A percentile compares a stretch with the other conserved stretches of the same genome.
Conservation (phyloP, 2,329 filamentous ascomycete genomes). For the Claviceps monticola region DNA sequence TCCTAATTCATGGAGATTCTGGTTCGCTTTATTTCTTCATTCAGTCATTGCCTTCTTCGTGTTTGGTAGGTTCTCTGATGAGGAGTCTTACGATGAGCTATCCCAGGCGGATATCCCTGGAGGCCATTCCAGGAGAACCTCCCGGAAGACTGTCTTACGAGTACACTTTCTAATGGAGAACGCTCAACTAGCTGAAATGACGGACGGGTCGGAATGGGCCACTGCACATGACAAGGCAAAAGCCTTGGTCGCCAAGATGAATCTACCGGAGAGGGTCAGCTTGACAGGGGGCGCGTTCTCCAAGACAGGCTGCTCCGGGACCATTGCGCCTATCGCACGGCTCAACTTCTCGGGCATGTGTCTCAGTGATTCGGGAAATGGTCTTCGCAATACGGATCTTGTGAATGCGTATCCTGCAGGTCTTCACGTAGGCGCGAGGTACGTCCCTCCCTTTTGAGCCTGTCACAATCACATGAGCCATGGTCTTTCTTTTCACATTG, state of each 20-base stretch:
- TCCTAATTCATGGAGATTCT: too few species aligned
- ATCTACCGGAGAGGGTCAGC: constrained; percentile 65
- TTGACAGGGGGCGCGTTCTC: constrained; percentile 56
- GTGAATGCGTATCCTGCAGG: constrained; percentile 28
- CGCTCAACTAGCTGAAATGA: constrained; percentile 29
- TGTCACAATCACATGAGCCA: too few species aligned
- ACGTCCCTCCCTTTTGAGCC: neutral
- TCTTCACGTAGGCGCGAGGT: constrained; percentile 27
- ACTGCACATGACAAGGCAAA: constrained; percentile 53
- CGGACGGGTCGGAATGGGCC: constrained; percentile 47
- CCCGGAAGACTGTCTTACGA: too few species aligned
- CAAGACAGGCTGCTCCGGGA: constrained; percentile 34
- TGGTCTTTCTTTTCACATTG: too few species aligned
- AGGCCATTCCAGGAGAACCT: too few species aligned
- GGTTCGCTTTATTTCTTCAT: too few species aligned
- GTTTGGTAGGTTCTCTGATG: too few species aligned
- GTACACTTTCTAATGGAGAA: too few species aligned
- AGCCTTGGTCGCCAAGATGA: constrained; percentile 57
- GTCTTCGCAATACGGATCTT: constrained; percentile 27
- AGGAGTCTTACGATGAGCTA: neutral
- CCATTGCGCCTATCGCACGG: constrained; percentile 23
- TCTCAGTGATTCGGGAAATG: constrained; percentile 30
- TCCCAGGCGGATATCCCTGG: too few species aligned
- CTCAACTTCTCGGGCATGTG: constrained; percentile 31
- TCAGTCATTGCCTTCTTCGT: too few species aligned